Conservation (phyloP, 768 basidiomycete genomes). For the Boletus insuetus region DNA sequence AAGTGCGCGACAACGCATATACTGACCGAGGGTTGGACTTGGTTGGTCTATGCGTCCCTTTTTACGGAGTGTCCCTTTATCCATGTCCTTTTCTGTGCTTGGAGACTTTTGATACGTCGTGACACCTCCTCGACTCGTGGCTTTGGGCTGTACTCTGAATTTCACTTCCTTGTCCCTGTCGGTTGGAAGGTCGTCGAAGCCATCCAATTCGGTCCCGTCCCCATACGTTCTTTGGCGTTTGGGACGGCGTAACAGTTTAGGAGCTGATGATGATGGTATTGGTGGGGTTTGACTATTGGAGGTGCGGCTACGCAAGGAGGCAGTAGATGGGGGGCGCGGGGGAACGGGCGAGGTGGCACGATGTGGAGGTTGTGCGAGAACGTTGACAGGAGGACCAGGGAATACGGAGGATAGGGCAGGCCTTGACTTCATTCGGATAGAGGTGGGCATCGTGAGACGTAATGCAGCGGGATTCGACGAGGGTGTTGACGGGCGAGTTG, state of each 20-base stretch:
- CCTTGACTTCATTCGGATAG: constrained; percentile 69
- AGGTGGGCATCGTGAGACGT: constrained; percentile 86
- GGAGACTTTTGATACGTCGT: constrained; percentile 43
- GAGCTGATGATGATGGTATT: constrained; percentile 45
- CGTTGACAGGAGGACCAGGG: constrained; percentile 39
- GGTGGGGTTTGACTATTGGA: constrained; percentile 25
- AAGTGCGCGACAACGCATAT: neutral
- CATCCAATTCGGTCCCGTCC: constrained; percentile 88
- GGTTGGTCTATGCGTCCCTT: constrained; percentile 51
- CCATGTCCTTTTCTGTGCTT: constrained; percentile 38
- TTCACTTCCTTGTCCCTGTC: constrained; percentile 78
- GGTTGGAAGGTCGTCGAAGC: constrained; percentile 82
- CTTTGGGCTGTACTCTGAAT: constrained; percentile 74
- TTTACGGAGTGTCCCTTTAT: constrained; percentile 57
- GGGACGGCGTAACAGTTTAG: constrained; percentile 71
- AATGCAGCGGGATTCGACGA: constrained; percentile 74
- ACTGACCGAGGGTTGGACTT: constrained; percentile 40
- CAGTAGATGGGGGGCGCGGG: constrained; percentile 56
- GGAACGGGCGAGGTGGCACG: constrained; percentile 61
- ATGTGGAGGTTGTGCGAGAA: constrained; percentile 28
- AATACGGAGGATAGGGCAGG: constrained; percentile 79
- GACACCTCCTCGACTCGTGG: constrained; percentile 54
- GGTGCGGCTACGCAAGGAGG: constrained; percentile 42
- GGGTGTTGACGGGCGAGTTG: constrained; percentile 75
- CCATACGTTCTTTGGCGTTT: constrained; percentile 77